Evolutionary conservation across 2,329 filamentous ascomycete species (phyloP), one percentile per base, ranked within the genome.

Genomic region (Knoxdaviesia capensis): DNA sequence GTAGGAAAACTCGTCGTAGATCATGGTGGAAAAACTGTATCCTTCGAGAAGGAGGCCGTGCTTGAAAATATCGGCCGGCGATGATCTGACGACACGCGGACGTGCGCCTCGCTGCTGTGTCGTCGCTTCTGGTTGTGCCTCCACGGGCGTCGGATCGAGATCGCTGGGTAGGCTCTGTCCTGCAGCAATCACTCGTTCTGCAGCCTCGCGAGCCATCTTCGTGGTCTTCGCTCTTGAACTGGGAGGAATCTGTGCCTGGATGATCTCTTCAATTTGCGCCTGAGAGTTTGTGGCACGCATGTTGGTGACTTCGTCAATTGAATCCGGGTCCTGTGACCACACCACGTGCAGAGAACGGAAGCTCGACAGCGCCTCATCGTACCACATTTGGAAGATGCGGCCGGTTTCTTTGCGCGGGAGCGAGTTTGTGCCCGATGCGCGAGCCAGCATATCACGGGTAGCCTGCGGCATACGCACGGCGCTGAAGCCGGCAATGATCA

Each of bases 1-100:
- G 43, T 64, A 65, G 0, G 62, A 62, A 46, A 60, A 63, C 45
- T 66, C 63, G 43, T 66, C 63, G 47, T 59, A 59, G 7, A 66
- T 52, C 7, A 64, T 49, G 4, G 61, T 54, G 11, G 55, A 46
- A 33, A 53, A 65, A 33, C 52, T 59, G 45, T 57, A 63, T 35
- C 52, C 50, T 44, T 65, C 59, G 0, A 65, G 48, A 3, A 57
- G 43, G 30, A 34, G 36, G 8, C 43, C 45, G 1, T 43, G 32
- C 28, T 49, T 48, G 38, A 43, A 50, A 35, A 47, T 29, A 20
- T 20, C 20, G 20, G 20, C 20, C 20, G 20, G 20, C 20, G 20
- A 20, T 20, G 20, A 20, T 20, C 20, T 20, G 20, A 20, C 44
- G 41, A 45, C 8, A 43, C n/a, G 5, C 20, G 34, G 5, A 38